Base-by-base conservation (phyloP, 1,284 basidiomycete species). In the Coniferiporia weirii region DNA sequence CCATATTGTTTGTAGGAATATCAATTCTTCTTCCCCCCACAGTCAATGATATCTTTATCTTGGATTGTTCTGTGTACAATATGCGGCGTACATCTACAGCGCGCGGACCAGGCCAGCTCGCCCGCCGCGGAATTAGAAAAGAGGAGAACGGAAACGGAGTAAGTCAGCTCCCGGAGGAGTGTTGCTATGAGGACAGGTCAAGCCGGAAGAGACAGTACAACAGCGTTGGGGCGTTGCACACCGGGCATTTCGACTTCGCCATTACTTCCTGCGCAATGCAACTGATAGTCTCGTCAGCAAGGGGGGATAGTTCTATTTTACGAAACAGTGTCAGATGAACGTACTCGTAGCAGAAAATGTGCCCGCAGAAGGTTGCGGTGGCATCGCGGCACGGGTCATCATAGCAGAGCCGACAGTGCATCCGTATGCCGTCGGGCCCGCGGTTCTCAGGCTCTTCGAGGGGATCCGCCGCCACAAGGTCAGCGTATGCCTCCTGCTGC, bases 341-440 rank as follows among this genome's bases (percentile, higher is more conserved):
- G 52, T 61, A 82, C 82, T 71, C 64, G 58, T 79, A 75, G 63
- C 82, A 84, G 63, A 84, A 84, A 15, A 84, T 64, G 59, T 84
- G 82, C 1, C 82, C 82, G 64, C 82, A 84, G 68, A 81, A 76
- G 1, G 78, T 81, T 6, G 75, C 79, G 0, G 79, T 82, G 54
- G 75, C 73, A 56, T 81, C 75, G 49, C 75, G 71, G 56, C 78
- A 79, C 1, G 73, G 71, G 54, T 77, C 72, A 19, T 67, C 65
- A 4, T 69, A 68, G 63, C 80, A 82, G 6, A 73, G 66, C 19
- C 79, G 71, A 62, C 81, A 82, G 35, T 79, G 75, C 27, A 81
- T 64, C 22, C 12, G 22, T 5, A 35, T 45, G 36, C 34, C 5
- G 27, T 27, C 46, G 15, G 17, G 20, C 10, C 4, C 35, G 15